Conservation (phyloP, 441 rosid genomes). For the Euphorbia celastroides region DNA sequence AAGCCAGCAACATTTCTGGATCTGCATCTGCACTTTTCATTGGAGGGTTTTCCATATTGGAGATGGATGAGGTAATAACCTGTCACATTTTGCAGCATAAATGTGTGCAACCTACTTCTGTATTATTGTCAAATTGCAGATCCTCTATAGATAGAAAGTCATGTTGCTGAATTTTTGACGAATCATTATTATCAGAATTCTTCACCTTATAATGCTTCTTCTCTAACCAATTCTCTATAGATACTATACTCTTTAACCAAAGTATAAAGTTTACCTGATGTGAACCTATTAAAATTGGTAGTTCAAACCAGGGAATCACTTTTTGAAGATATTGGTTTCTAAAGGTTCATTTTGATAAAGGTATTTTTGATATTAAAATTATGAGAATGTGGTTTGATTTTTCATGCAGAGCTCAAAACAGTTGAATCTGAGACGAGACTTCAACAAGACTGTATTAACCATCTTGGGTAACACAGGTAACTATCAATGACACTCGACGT, state of each 20-base stretch:
- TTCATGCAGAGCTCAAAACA: constrained; percentile 44
- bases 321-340: constrained; percentile 2
- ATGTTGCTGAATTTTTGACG: too few relatives aligned
- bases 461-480: constrained; percentile 83
- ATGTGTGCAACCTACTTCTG: constrained; percentile 11
- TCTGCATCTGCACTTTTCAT: constrained; percentile 81
- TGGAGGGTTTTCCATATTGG: constrained; percentile 83
- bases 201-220: too few relatives aligned
- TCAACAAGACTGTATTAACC: constrained; percentile 54
- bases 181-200: too few relatives aligned
- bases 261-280: too few relatives aligned
- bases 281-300: neutral
- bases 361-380: neutral
- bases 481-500: neutral
- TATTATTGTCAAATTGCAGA: neutral
- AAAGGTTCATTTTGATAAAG: neutral
- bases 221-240: too few relatives aligned
- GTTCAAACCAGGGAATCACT: neutral
- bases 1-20: constrained; percentile 55
- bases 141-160: too few relatives aligned
- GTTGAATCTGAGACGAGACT: constrained; percentile 58
- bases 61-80: constrained; percentile 50
- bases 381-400: constrained; percentile 6
- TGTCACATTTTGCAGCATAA: constrained; percentile 2
- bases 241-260: too few relatives aligned